Evolutionary conservation across 1,284 basidiomycete species (phyloP).

Genomic region (Marasmius fiardii): DNA sequence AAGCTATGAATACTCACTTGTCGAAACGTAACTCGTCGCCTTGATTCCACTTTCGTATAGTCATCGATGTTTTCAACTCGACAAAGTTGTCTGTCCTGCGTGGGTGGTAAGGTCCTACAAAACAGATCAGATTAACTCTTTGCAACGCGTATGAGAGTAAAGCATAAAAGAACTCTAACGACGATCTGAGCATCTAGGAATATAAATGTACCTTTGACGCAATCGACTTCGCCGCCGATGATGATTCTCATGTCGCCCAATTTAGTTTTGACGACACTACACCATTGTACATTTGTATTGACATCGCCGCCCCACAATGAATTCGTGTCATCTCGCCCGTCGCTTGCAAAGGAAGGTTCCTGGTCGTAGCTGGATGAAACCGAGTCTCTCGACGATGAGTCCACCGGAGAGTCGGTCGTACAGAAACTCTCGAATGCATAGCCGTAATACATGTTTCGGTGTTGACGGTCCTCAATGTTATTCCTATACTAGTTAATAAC

Average conservation of each 20-base stretch:
- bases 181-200: conserved; percentile 19
- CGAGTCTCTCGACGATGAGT: conserved; percentile 10
- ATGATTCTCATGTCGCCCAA: conserved; percentile 79
- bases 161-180: not conserved
- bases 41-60: conserved; percentile 56
- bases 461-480: conserved; percentile 55
- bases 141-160: not conserved
- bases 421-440: conserved; percentile 90
- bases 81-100: conserved; percentile 68
- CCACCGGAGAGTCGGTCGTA: conserved; percentile 43
- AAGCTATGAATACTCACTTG: conserved; percentile 53
- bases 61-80: conserved; percentile 91
- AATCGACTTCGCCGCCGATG: conserved; percentile 95
- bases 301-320: conserved; percentile 77
- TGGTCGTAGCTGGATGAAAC: not conserved
- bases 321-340: conserved; percentile 29
- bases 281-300: conserved; percentile 96
- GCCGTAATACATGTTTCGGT: conserved; percentile 66
- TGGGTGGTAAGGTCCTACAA: conserved; percentile 47
- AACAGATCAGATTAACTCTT: not conserved
- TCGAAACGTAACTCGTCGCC: conserved; percentile 77
- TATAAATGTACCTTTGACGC: conserved; percentile 61
- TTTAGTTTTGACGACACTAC: conserved; percentile 88
- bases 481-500: conserved; percentile 39
- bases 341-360: conserved; percentile 24